Base-by-base conservation (phyloP, 192 early-diverging fungal species). In the Mortierella antarctica region DNA sequence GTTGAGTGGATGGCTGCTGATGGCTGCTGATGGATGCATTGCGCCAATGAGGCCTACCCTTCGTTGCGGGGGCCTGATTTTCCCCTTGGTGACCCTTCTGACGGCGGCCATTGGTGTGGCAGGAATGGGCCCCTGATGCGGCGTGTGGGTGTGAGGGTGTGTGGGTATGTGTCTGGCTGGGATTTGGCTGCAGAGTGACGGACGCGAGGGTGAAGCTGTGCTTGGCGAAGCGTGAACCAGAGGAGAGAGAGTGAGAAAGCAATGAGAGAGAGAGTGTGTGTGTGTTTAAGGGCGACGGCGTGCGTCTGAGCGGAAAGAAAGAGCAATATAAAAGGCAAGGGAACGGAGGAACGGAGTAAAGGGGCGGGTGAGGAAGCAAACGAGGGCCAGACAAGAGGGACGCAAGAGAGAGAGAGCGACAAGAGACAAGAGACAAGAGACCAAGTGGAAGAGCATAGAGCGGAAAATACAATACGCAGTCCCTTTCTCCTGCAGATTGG, bases 61-160 rank as follows among this genome's bases (percentile, higher is more conserved):
- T 53, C 70, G 61, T 20, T 57, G 54, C 2, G 77, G 77, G 18
- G 77, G 77, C 40, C 70, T 80, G 51, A 80, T 80, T 72, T 80
- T 80, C 14, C 77, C 77, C 31, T 65, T 71, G 20, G 68, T 60
- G 20, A 52, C 54, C 51, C 77, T 41, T 68, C 70, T 51, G 31
- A 31, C 31, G 31, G 31, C 31, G 31, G 31, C 31, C 31, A 31
- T 31, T 31, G 31, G 31, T 31, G 31, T 31, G 31, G 31, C 31
- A 31, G 31, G 31, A 31, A 31, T 31, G 31, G 31, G 31, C 31
- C 3, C 31, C 31, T 31, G 2, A 41, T 15, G 57, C 15, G 18
- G 46, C 46, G 61, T 8, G 60, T 48, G 61, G 1, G 20, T 44
- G 61, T 7, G 60, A 14, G 48, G n/a, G 21, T 48, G 55, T 40